Percentiles rank a stretch among this genome's conserved stretches.
phyloP scores from a whole-genome alignment of 768 basidiomycete genomes.

The Cytidiella melzeri region DNA sequence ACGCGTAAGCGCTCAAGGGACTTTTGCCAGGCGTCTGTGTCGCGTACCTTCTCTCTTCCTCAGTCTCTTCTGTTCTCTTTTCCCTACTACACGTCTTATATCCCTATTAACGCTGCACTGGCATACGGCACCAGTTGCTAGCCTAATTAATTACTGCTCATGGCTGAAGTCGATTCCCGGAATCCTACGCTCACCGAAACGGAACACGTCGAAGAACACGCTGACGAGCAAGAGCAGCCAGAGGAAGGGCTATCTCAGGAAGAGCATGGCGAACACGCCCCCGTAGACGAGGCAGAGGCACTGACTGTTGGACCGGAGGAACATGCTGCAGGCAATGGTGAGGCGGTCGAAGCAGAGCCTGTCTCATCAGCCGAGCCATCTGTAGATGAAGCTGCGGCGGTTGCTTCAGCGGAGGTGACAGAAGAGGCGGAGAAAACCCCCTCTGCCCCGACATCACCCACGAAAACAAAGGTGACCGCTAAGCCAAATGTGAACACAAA shows the following conservation, averaged over 20 bases:
- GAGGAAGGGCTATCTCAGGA: not conserved
- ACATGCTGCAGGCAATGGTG: slow-evolving; percentile 21
- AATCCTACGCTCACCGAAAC: slow-evolving; percentile 14
- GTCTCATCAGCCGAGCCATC: slow-evolving; percentile 17
- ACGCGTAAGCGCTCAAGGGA: slow-evolving; percentile 3
- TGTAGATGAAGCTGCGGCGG: slow-evolving; percentile 6
- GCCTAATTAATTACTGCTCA: slow-evolving; percentile 16
- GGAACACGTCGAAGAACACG: slow-evolving; percentile 10
- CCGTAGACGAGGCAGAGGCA: not conserved
- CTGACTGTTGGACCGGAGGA: slow-evolving; percentile 11
- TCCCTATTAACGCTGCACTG: slow-evolving; percentile 12
- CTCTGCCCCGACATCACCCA: slow-evolving; percentile 12
- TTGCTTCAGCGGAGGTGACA: slow-evolving; percentile 10
- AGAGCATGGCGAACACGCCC: not conserved
- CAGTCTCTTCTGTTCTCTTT: slow-evolving; percentile 3
- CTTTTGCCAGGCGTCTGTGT: slow-evolving; percentile 4
- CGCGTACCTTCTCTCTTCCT: slow-evolving; percentile 5
- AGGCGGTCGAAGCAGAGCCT: slow-evolving; percentile 22
- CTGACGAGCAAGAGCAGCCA: not conserved
- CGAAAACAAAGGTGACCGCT: slow-evolving; percentile 19
- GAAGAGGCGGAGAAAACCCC: slow-evolving; percentile 14
- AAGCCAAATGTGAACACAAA: slow-evolving; percentile 34
- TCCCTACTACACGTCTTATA: slow-evolving; percentile 4
- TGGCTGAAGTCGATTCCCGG: slow-evolving; percentile 31
- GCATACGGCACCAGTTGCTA: slow-evolving; percentile 6